Conservation (phyloP, 352 stramenopile genomes). For the Phytophthora idaei region DNA sequence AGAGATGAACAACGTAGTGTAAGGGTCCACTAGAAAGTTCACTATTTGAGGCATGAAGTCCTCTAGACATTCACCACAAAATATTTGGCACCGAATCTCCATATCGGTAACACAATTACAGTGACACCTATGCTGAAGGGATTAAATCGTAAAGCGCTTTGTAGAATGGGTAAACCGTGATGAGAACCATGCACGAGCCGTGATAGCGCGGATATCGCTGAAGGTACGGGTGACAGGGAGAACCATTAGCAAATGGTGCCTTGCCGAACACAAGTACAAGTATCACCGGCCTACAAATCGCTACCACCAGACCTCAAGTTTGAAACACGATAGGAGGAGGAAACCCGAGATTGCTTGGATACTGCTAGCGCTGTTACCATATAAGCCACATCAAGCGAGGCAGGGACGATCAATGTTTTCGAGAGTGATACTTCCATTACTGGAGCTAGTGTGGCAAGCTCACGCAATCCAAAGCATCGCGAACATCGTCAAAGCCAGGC, state of each 20-base stretch:
- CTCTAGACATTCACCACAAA: not conserved
- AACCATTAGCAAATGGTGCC: not conserved
- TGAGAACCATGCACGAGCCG: not conserved
- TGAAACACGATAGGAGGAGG: not conserved
- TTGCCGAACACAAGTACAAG: not conserved
- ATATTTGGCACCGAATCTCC: not conserved
- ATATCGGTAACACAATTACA: not conserved
- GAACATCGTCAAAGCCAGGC: not conserved
- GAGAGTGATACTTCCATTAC: not conserved
- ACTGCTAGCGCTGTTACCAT: not conserved
- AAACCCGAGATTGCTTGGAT: not conserved
- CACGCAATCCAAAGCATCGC: not conserved
- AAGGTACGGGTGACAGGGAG: not conserved
- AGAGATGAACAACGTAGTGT: no score
- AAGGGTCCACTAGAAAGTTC: no score
- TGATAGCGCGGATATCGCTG: not conserved
- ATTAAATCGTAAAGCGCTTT: not conserved
- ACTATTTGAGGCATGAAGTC: not conserved
- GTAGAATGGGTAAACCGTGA: not conserved
- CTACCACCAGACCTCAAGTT: not conserved
- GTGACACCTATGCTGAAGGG: not conserved
- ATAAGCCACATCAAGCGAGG: not conserved
- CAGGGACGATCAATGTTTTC: not conserved
- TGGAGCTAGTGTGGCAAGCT: not conserved
- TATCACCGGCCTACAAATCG: not conserved